These are phyloP conservation scores for Colletotrichum phormii DNA, from an alignment of 2,329 filamentous ascomycete genomes.

Conservation along the genomic window DNA sequence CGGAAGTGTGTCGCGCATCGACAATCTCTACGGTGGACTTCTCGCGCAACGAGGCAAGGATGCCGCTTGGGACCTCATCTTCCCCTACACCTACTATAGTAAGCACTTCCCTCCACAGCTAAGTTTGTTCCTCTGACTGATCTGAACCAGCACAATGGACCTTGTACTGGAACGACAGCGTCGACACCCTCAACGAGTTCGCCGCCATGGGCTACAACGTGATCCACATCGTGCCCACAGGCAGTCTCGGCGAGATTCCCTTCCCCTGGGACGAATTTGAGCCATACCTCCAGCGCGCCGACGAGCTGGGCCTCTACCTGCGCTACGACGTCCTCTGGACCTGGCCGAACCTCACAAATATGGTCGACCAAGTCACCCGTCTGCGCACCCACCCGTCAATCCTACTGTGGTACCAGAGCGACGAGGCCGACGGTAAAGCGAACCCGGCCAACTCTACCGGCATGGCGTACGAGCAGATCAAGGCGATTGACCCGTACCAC, in stretches of 20 bases:
- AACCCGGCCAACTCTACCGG: conserved; percentile 61
- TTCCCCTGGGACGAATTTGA: conserved; percentile 33
- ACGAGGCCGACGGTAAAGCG: conserved; percentile 33
- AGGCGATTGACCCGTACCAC: conserved; percentile 68
- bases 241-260: conserved; percentile 28
- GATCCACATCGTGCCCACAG: conserved; percentile 43
- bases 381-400: conserved; percentile 28
- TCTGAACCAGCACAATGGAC: conserved; percentile 52
- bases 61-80: conserved; percentile 51
- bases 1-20: conserved; percentile 58
- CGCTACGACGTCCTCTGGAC: conserved; percentile 35
- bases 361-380: conserved; percentile 29
- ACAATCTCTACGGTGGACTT: conserved; percentile 57
- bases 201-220: conserved; percentile 54
- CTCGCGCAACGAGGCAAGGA: conserved; percentile 32
- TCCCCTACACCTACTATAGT: conserved; percentile 55
- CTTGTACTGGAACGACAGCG: conserved; percentile 52
- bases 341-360: conserved; percentile 22
- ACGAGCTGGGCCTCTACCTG: conserved; percentile 49
- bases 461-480: conserved; percentile 57
- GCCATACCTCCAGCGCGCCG: conserved; percentile 44
- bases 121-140: conserved; percentile 33
- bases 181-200: conserved; percentile 48
- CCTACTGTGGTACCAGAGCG: conserved; percentile 34
- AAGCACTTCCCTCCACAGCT: conserved; percentile 50